Percentiles rank a stretch among this genome's conserved stretches.
Conservation (phyloP, 2,329 filamentous ascomycete species). For the Hypomyces rosellus region DNA sequence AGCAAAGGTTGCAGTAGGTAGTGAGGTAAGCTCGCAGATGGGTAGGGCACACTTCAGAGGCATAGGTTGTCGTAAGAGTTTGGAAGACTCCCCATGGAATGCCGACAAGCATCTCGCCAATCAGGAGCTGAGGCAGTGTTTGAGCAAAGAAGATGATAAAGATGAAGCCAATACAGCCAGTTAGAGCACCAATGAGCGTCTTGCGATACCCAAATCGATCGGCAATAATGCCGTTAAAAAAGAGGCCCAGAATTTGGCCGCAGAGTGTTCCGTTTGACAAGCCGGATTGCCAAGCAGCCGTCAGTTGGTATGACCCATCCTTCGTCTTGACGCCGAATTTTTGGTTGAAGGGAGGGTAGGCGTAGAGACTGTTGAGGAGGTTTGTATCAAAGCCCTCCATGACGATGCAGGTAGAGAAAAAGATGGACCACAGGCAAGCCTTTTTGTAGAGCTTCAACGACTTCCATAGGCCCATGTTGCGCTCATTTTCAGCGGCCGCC, state of each 20-base stretch:
- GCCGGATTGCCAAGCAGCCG: slow-evolving; percentile 46
- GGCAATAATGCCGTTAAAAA: slow-evolving; percentile 41
- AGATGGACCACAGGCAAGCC: slow-evolving; percentile 31
- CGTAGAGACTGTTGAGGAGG: slow-evolving; percentile 36
- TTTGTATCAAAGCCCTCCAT: slow-evolving; percentile 37
- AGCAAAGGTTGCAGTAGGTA: slow-evolving; percentile 44
- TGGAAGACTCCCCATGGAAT: slow-evolving; percentile 43
- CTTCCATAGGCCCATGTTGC: slow-evolving; percentile 24
- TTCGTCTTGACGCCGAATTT: slow-evolving; percentile 32
- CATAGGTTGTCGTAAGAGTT: slow-evolving; percentile 42
- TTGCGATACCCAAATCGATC: slow-evolving; percentile 42
- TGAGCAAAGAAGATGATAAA: slow-evolving; percentile 44
- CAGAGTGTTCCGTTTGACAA: slow-evolving; percentile 41
- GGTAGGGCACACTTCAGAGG: slow-evolving; percentile 39
- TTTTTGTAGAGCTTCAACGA: slow-evolving; percentile 36
- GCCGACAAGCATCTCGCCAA: slow-evolving; percentile 40
- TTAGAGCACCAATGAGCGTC: slow-evolving; percentile 39
- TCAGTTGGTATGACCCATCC: slow-evolving; percentile 38
- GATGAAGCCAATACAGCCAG: slow-evolving; percentile 36
- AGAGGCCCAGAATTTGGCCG: slow-evolving; percentile 45
- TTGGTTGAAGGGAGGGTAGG: slow-evolving; percentile 31
- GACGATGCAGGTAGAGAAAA: slow-evolving; percentile 31
- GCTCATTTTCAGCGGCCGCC: slow-evolving; percentile 27
- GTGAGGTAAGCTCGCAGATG: slow-evolving; percentile 45
- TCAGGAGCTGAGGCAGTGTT: slow-evolving; percentile 34